A percentile compares a stretch with the other conserved stretches of the same genome.
phyloP scores from a whole-genome alignment of 2,329 filamentous ascomycete genomes.

The Colletotrichum karsti region DNA sequence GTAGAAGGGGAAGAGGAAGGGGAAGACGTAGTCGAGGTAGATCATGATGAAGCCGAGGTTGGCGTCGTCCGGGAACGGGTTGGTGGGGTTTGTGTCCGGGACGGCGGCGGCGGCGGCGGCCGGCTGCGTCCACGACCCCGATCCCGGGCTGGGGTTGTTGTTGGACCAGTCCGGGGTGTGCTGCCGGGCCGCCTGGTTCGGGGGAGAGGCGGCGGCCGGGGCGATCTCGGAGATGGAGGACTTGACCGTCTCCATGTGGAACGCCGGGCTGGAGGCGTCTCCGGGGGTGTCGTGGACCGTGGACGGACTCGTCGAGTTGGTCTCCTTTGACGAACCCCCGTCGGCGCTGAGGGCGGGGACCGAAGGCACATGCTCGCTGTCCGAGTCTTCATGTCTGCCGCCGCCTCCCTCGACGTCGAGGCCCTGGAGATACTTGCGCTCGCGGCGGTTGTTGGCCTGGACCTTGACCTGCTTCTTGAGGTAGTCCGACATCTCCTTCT shows the following conservation, averaged over 20 bases:
- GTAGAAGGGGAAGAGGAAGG: conserved; percentile 71
- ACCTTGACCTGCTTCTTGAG: conserved; percentile 35
- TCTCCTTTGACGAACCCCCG: conserved; percentile 16
- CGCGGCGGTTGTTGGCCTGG: conserved; percentile 40
- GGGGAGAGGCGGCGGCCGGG: not conserved
- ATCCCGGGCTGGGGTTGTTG: not conserved
- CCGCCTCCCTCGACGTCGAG: conserved; percentile 34
- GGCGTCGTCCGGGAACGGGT: conserved; percentile 20
- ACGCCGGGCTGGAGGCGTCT: conserved; percentile 18
- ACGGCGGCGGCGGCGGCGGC: not conserved
- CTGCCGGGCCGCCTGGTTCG: conserved; percentile 8
- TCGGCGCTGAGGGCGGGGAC: conserved; percentile 16
- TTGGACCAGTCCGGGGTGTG: conserved; percentile 12
- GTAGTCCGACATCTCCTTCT: conserved; percentile 33
- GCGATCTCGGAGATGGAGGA: conserved; percentile 26
- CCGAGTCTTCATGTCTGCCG: conserved; percentile 4
- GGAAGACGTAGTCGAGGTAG: conserved; percentile 70
- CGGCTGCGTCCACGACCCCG: not conserved
- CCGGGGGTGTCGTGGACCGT: conserved; percentile 25
- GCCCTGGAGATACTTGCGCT: conserved; percentile 55
- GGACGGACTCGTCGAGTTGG: conserved; percentile 17
- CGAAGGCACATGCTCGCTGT: conserved; percentile 16
- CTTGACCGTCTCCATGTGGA: conserved; percentile 27
- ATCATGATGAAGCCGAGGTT: conserved; percentile 58
- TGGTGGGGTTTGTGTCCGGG: not conserved